A percentile compares a stretch with the other conserved stretches of the same genome.
phyloP scores from a whole-genome alignment of 805 yeast species.

The Lipomyces sp. region DNA sequence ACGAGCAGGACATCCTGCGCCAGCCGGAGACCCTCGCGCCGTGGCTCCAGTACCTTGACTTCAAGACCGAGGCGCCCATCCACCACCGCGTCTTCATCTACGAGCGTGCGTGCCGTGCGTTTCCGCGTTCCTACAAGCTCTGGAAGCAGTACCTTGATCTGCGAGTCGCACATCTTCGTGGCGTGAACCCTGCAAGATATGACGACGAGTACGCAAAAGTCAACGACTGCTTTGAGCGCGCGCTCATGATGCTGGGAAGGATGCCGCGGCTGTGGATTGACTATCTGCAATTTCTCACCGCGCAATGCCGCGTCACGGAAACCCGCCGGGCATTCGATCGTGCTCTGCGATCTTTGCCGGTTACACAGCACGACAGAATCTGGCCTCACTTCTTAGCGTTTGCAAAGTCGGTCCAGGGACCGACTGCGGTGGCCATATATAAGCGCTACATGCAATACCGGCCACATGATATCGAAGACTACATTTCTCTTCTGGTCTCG shows the following conservation, averaged over 20 bases:
- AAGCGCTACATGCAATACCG: slow-evolving; percentile 36
- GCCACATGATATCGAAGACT: slow-evolving; percentile 34
- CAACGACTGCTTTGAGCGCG: slow-evolving; percentile 47
- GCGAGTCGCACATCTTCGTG: slow-evolving; percentile 38
- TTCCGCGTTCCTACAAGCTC: slow-evolving; percentile 49
- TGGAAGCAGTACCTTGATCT: slow-evolving; percentile 53
- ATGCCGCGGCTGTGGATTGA: slow-evolving; percentile 53
- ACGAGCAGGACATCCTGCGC: slow-evolving; percentile 45
- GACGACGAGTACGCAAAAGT: slow-evolving; percentile 39
- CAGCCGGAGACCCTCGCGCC: slow-evolving; percentile 39
- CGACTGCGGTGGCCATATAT: slow-evolving; percentile 39
- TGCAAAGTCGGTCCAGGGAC: slow-evolving; percentile 46
- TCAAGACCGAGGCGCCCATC: slow-evolving; percentile 33
- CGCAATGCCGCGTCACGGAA: slow-evolving; percentile 39
- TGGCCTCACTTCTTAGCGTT: slow-evolving; percentile 55
- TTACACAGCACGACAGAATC: slow-evolving; percentile 52
- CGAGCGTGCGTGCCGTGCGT: slow-evolving; percentile 49
- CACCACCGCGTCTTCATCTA: slow-evolving; percentile 43
- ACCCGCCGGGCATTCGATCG: slow-evolving; percentile 49
- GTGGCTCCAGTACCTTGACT: slow-evolving; percentile 44
- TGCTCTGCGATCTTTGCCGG: slow-evolving; percentile 49
- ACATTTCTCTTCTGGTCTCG: slow-evolving; percentile 32
- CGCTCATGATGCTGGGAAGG: slow-evolving; percentile 45
- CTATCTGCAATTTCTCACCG: slow-evolving; percentile 46
- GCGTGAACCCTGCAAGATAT: slow-evolving; percentile 36